A percentile compares a stretch with the other conserved stretches of the same genome.
phyloP scores from a whole-genome alignment of 306 rosid genomes.

The Psophocarpus tetragonolobus region DNA sequence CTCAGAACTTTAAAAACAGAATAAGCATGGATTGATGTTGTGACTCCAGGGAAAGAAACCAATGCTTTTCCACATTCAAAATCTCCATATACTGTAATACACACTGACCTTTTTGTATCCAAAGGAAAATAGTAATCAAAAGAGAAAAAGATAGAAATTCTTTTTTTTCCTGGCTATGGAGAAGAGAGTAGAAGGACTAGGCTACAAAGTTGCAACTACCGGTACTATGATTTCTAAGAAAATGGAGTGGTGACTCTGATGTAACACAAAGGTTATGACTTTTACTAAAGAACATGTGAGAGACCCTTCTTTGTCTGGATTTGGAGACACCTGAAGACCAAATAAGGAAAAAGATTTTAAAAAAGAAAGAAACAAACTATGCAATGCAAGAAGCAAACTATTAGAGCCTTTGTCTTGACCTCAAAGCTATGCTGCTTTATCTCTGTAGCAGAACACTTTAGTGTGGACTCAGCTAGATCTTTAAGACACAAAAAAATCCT shows the following conservation, averaged over 20 bases:
- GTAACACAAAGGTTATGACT: conserved; percentile 22
- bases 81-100: conserved; percentile 4
- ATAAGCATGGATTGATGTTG: conserved; percentile 33
- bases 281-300: conserved; percentile 44
- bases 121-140: not conserved
- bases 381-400: conserved; percentile 37
- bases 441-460: conserved; percentile 6
- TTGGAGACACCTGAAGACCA: conserved; percentile 37
- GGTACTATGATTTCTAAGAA: not conserved
- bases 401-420: conserved; percentile 31
- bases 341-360: conserved; percentile 1
- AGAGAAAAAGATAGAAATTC: not conserved
- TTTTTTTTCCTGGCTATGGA: conserved; percentile 11
- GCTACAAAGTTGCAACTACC: not conserved
- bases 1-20: conserved; percentile 39
- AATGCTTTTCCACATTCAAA: conserved; percentile 34
- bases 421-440: conserved; percentile 33
- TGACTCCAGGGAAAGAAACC: not conserved
- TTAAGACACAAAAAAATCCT: not conserved
- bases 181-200: conserved; percentile 6
- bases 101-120: not conserved
- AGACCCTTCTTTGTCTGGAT: conserved; percentile 47
- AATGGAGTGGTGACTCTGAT: conserved; percentile 3
- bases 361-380: conserved; percentile 36
- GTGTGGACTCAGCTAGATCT: not conserved